phyloP scores from a whole-genome alignment of 1,139 yeast species.

The Nadsonia commutata region DNA sequence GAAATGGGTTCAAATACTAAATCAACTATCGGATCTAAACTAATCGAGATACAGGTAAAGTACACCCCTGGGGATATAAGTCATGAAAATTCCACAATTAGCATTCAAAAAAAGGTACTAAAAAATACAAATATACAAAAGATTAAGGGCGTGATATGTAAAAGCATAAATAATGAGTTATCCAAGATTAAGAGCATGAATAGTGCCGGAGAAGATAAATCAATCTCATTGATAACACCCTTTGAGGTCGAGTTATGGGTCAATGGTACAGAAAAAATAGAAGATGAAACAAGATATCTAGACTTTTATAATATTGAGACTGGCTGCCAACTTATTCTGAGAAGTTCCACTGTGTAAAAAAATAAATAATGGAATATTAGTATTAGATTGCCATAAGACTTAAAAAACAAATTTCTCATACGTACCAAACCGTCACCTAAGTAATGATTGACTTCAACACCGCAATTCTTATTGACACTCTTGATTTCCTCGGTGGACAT shows the following conservation, averaged over 20 bases:
- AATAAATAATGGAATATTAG: not conserved
- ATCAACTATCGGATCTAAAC: slow-evolving; percentile 10
- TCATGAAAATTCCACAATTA: not conserved
- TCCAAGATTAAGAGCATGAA: not conserved
- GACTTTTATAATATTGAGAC: slow-evolving; percentile 4
- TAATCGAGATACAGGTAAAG: slow-evolving; percentile 10
- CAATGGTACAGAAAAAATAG: slow-evolving; percentile 2
- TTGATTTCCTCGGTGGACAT: slow-evolving; percentile 90
- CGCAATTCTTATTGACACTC: slow-evolving; percentile 72
- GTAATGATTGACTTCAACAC: slow-evolving; percentile 72
- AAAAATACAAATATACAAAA: slow-evolving; percentile 13
- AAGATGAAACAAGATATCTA: slow-evolving; percentile 4
- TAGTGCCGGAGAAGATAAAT: not conserved
- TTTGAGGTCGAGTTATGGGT: slow-evolving; percentile 2
- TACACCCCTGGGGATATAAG: slow-evolving; percentile 5
- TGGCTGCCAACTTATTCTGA: slow-evolving; percentile 3
- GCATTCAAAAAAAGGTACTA: slow-evolving; percentile 10
- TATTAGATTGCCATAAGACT: not conserved
- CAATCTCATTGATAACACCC: slow-evolving; percentile 4
- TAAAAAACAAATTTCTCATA: slow-evolving; percentile 6
- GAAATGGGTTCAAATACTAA: slow-evolving; percentile 1
- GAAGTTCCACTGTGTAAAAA: slow-evolving; percentile 6
- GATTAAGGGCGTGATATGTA: slow-evolving; percentile 12
- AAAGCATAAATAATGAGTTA: not conserved
- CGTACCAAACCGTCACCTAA: slow-evolving; percentile 66